phyloP scores from a whole-genome alignment of 192 early-diverging fungal genomes.

The Coemansia sp. region DNA sequence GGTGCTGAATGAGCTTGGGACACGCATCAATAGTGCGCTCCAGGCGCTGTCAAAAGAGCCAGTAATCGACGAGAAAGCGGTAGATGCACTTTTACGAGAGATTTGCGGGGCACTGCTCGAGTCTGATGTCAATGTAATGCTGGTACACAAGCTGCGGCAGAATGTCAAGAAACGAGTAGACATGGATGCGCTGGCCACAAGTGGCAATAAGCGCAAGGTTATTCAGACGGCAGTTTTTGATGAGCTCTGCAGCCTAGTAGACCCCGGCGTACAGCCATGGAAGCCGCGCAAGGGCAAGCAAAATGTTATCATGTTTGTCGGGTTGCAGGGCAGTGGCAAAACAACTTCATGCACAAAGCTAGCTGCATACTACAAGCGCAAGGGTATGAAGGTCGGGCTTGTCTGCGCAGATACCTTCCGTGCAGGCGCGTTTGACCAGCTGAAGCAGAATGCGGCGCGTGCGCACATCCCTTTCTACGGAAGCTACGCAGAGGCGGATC shows the following conservation, averaged over 20 bases:
- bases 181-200: conserved; percentile 78
- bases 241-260: conserved; percentile 82
- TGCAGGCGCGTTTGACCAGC: conserved; percentile 97
- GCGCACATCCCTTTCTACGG: conserved; percentile 95
- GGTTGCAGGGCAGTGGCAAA: conserved; percentile 93
- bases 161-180: conserved; percentile 84
- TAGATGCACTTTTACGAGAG: conserved; percentile 81
- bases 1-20: conserved; percentile 90
- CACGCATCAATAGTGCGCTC: conserved; percentile 82
- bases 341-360: conserved; percentile 97
- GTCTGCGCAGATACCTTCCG: conserved; percentile 97
- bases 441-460: conserved; percentile 96
- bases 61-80: conserved; percentile 87
- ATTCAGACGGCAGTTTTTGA: conserved; percentile 91
- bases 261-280: conserved; percentile 84
- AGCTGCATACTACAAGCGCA: conserved; percentile 86
- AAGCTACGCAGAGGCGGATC: conserved; percentile 92
- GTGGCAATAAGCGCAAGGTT: conserved; percentile 81
- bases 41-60: conserved; percentile 73
- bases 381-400: conserved; percentile 89
- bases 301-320: conserved; percentile 97
- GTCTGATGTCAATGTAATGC: conserved; percentile 87
- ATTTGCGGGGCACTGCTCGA: conserved; percentile 85
- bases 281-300: conserved; percentile 78
- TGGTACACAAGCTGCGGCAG: conserved; percentile 77